These are phyloP conservation scores for Suillus placidus DNA, from an alignment of 768 basidiomycete species.

Conservation along the genomic window DNA sequence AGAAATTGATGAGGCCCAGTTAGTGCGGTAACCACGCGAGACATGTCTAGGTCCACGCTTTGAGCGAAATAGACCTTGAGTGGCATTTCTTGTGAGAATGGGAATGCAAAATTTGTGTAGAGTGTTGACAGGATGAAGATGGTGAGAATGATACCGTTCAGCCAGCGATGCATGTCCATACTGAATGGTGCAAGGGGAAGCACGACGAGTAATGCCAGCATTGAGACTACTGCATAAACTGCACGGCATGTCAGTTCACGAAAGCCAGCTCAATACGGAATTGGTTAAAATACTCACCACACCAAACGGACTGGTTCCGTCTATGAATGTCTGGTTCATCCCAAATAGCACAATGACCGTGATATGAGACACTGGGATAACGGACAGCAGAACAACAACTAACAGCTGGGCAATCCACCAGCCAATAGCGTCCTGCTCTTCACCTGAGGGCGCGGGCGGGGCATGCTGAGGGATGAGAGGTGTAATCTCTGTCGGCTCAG, in stretches of 20 bases:
- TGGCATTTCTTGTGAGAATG: constrained; percentile 62
- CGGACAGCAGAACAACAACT: constrained; percentile 53
- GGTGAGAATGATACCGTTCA: constrained; percentile 40
- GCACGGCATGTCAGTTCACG: constrained; percentile 9
- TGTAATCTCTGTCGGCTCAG: constrained; percentile 56
- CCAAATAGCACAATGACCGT: constrained; percentile 49
- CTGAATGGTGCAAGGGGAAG: constrained; percentile 68
- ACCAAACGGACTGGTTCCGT: constrained; percentile 54
- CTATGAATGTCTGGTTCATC: constrained; percentile 59
- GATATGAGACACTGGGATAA: constrained; percentile 56
- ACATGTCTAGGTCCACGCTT: constrained; percentile 46
- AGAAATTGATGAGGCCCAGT: constrained; percentile 49
- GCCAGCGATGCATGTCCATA: constrained; percentile 47
- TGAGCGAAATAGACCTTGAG: constrained; percentile 77
- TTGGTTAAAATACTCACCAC: constrained; percentile 44
- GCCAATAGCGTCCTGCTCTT: constrained; percentile 29
- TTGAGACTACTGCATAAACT: constrained; percentile 55
- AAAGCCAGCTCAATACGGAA: not conserved
- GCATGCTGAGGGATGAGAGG: constrained; percentile 48
- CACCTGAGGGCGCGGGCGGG: constrained; percentile 5
- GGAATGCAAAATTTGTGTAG: constrained; percentile 53
- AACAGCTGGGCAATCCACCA: constrained; percentile 67
- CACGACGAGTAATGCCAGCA: constrained; percentile 53
- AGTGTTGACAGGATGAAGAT: constrained; percentile 47
- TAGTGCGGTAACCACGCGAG: constrained; percentile 44